phyloP scores from a whole-genome alignment of 2,329 filamentous ascomycete species.

The Calonectria henricotiae region DNA sequence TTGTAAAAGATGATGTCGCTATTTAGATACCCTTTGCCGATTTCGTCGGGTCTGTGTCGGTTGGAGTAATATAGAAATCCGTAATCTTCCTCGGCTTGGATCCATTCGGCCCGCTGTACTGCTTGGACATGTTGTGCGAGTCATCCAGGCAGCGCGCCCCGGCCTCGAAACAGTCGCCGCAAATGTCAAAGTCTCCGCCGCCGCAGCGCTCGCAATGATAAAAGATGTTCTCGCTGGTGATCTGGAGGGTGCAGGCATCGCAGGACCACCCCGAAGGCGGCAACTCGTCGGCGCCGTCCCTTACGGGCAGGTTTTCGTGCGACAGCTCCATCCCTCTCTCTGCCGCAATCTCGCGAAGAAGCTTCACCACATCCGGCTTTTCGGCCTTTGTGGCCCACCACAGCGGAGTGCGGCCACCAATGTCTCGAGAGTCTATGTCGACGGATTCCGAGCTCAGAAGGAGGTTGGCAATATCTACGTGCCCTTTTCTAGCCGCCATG shows the following conservation, averaged over 20 bases:
- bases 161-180: neutral
- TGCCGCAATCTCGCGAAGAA: neutral
- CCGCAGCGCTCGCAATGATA: slow-evolving; percentile 2
- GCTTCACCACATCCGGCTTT: neutral
- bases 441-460: neutral
- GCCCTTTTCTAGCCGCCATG: slow-evolving; percentile 10
- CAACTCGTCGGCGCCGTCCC: neutral
- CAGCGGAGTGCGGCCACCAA: neutral
- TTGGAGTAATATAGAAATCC: neutral
- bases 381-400: slow-evolving; percentile 9
- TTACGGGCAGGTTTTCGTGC: neutral
- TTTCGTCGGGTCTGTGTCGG: neutral
- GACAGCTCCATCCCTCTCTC: neutral
- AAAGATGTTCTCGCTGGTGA: neutral
- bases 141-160: neutral
- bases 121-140: neutral
- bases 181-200: slow-evolving; percentile 6
- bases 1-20: no score
- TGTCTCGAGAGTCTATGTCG: slow-evolving; percentile 11
- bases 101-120: no score
- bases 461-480: neutral
- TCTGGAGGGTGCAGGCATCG: neutral
- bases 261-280: neutral
- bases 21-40: no score
- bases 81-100: neutral